Evolutionary conservation across 164 flowering plant species (phyloP).

Genomic region (Santalum album): DNA sequence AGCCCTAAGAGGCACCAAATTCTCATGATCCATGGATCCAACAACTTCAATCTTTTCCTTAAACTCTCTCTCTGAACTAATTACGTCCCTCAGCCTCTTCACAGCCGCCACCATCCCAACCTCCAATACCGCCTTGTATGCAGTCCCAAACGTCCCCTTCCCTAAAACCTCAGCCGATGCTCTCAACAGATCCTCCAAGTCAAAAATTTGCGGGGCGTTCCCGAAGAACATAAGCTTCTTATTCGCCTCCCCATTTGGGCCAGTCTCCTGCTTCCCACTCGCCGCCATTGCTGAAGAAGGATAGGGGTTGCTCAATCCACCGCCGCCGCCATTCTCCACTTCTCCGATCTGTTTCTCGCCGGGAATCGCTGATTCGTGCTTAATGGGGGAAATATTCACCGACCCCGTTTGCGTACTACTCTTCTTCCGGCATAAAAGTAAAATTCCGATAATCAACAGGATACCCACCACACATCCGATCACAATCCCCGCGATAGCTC

Average conservation of each 20-base stretch:
- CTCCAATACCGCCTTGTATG: constrained; percentile 74
- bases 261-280: constrained; percentile 9
- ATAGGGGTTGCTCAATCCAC: no score
- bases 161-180: constrained; percentile 88
- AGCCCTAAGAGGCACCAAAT: constrained; percentile 76
- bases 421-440: constrained; percentile 41
- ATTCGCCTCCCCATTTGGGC: constrained; percentile 8
- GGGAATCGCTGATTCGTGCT: constrained; percentile 12
- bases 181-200: constrained; percentile 62
- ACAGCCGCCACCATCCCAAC: constrained; percentile 58
- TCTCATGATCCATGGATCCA: constrained; percentile 58
- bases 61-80: constrained; percentile 57
- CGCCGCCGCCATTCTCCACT: constrained; percentile 12
- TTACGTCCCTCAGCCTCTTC: constrained; percentile 85
- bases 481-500: constrained; percentile 75
- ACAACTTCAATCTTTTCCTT: constrained; percentile 65
- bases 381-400: constrained; percentile 18
- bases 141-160: constrained; percentile 72
- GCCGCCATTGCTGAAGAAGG: constrained; percentile 5
- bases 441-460: constrained; percentile 30
- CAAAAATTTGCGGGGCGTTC: constrained; percentile 28
- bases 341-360: constrained; percentile 14
- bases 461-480: constrained; percentile 46
- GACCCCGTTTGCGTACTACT: constrained; percentile 18
- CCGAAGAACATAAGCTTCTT: constrained; percentile 52